Evolutionary conservation across 2,329 filamentous ascomycete species (phyloP).

Genomic region (Scedosporium boydii): DNA sequence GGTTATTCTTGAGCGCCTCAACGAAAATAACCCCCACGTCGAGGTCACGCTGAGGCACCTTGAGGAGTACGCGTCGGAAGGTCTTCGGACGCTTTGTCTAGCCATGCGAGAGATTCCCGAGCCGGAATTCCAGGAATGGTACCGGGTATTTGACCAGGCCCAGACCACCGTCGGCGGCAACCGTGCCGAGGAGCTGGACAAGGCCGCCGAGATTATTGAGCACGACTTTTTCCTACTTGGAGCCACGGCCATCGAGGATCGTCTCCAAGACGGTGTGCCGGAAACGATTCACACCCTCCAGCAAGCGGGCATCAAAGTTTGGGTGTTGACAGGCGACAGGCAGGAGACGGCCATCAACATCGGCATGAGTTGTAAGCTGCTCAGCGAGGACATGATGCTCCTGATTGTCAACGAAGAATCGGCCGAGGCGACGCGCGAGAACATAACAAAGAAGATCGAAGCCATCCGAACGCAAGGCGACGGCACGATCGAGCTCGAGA

Average conservation of each 20-base stretch:
- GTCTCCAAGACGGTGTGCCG: constrained; percentile 90
- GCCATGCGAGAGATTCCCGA: constrained; percentile 91
- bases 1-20: constrained; percentile 86
- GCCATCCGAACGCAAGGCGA: constrained; percentile 78
- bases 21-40: constrained; percentile 73
- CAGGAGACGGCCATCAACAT: constrained; percentile 99
- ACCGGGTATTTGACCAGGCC: constrained; percentile 75
- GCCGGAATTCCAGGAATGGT: constrained; percentile 81
- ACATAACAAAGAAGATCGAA: constrained; percentile 86
- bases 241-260: constrained; percentile 94
- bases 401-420: constrained; percentile 91
- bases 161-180: constrained; percentile 86
- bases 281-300: constrained; percentile 97
- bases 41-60: constrained; percentile 87
- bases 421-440: constrained; percentile 70
- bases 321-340: constrained; percentile 94
- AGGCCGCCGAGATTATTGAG: constrained; percentile 92
- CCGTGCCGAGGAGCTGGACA: constrained; percentile 89
- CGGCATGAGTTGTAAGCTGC: constrained; percentile 97
- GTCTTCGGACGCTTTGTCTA: constrained; percentile 85
- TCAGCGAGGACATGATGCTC: constrained; percentile 97
- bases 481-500: constrained; percentile 69
- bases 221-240: constrained; percentile 84
- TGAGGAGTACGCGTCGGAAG: constrained; percentile 97
- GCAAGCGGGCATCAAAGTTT: constrained; percentile 94